phyloP scores from a whole-genome alignment of 2,329 filamentous ascomycete species.

The Xylaria sp. region DNA sequence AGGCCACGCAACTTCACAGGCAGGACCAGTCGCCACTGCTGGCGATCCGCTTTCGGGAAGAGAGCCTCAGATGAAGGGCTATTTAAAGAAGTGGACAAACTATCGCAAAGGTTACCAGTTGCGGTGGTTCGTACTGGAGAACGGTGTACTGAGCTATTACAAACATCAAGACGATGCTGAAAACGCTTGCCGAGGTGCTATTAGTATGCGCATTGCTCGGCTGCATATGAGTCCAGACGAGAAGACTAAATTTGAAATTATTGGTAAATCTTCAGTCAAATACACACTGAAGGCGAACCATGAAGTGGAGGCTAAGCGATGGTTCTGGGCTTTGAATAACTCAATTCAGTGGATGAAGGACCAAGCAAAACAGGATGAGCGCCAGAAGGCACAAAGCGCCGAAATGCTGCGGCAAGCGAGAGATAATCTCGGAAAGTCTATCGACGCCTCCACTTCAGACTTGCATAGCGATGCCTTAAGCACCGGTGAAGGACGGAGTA shows the following conservation, averaged over 20 bases:
- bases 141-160: slow-evolving; percentile 97
- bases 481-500: slow-evolving; percentile 59
- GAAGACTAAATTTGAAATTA: slow-evolving; percentile 97
- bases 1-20: slow-evolving; percentile 73
- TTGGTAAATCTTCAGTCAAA: slow-evolving; percentile 97
- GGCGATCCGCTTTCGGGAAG: slow-evolving; percentile 76
- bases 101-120: slow-evolving; percentile 97
- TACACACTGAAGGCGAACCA: slow-evolving; percentile 98
- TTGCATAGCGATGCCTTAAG: slow-evolving; percentile 65
- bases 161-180: slow-evolving; percentile 98
- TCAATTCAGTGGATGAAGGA: slow-evolving; percentile 99
- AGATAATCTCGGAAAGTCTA: slow-evolving; percentile 73
- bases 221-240: slow-evolving; percentile 97
- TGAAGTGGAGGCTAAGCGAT: slow-evolving; percentile 96
- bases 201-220: slow-evolving; percentile 97
- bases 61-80: slow-evolving; percentile 98
- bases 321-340: slow-evolving; percentile 99
- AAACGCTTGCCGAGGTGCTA: slow-evolving; percentile 94
- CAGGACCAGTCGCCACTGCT: slow-evolving; percentile 62
- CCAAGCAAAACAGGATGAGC: slow-evolving; percentile 90
- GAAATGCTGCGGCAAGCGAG: slow-evolving; percentile 83
- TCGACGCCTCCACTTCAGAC: slow-evolving; percentile 59
- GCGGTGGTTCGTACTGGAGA: slow-evolving; percentile 97
- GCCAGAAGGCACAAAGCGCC: slow-evolving; percentile 76
- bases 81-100: slow-evolving; percentile 99